A percentile compares a stretch with the other conserved stretches of the same genome.
These are phyloP conservation scores for Pythium phragmitis DNA, from an alignment of 352 stramenopile species.

Conservation along the genomic window DNA sequence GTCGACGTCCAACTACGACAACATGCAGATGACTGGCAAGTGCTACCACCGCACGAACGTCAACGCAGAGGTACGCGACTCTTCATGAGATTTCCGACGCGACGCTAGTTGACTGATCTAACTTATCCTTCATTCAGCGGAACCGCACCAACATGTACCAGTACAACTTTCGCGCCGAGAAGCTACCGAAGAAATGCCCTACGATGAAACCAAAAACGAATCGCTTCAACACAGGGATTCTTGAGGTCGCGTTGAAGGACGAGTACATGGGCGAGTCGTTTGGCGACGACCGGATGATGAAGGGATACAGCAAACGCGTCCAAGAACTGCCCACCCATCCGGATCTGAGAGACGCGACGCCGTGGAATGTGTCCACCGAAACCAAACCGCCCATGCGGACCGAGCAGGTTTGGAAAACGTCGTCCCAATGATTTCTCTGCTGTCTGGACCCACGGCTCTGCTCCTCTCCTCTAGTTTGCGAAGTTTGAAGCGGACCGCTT, in stretches of 20 bases:
- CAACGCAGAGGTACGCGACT: slow-evolving; percentile 50
- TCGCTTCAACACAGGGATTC: slow-evolving; percentile 77
- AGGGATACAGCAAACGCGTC: slow-evolving; percentile 67
- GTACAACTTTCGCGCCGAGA: slow-evolving; percentile 87
- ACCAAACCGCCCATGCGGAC: slow-evolving; percentile 40
- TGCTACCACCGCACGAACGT: slow-evolving; percentile 78
- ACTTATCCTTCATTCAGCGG: slow-evolving; percentile 31
- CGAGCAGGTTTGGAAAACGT: slow-evolving; percentile 37
- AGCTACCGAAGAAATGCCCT: slow-evolving; percentile 77
- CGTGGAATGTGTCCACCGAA: slow-evolving; percentile 71
- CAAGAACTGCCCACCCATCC: slow-evolving; percentile 81
- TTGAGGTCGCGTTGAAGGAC: slow-evolving; percentile 64
- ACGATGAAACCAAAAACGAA: slow-evolving; percentile 69
- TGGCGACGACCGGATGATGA: slow-evolving; percentile 65
- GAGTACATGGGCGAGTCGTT: slow-evolving; percentile 67
- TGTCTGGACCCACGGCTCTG: not conserved
- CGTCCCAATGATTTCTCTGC: not conserved
- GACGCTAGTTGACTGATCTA: not conserved
- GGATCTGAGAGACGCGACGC: slow-evolving; percentile 44
- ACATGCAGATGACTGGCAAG: slow-evolving; percentile 69
- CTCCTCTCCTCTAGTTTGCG: slow-evolving; percentile 15
- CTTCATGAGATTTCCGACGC: not conserved
- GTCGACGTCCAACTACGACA: slow-evolving; percentile 71
- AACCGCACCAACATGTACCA: slow-evolving; percentile 79
- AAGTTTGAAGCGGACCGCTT: slow-evolving; percentile 26